A percentile compares a stretch with the other conserved stretches of the same genome.
Conservation (phyloP, 2,329 filamentous ascomycete genomes). For the Colletotrichum australisinense region DNA sequence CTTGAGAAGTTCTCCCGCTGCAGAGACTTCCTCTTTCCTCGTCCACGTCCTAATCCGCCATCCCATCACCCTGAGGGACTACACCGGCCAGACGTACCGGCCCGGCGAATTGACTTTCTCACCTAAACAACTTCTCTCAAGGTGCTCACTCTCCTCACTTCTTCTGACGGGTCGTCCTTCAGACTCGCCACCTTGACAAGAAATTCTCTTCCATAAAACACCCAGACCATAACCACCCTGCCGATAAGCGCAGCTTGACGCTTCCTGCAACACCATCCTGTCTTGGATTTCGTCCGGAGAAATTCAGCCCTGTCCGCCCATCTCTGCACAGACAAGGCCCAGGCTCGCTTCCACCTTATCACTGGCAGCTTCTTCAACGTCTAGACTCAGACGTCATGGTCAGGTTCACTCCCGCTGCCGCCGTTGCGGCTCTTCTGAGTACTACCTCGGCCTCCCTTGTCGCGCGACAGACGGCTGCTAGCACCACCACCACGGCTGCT, state of each 20-base stretch:
- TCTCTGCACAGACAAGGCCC: not conserved
- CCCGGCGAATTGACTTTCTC: not conserved
- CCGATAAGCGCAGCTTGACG: not conserved
- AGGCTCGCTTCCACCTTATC: not conserved
- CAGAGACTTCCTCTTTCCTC: not conserved
- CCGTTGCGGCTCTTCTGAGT: slow-evolving; percentile 26
- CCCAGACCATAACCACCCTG: not conserved
- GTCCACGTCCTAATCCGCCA: not conserved
- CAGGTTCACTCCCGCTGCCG: slow-evolving; percentile 21
- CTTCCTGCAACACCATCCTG: slow-evolving; percentile 7
- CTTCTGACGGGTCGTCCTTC: not conserved
- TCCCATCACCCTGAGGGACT: not conserved
- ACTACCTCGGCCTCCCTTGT: slow-evolving; percentile 30
- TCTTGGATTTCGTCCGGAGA: not conserved
- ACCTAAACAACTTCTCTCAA: slow-evolving; percentile 14
- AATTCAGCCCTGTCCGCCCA: not conserved
- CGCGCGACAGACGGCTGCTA: slow-evolving; percentile 46
- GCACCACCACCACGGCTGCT: slow-evolving; percentile 39
- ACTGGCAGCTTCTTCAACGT: not conserved
- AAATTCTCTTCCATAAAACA: slow-evolving; percentile 24
- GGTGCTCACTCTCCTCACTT: slow-evolving; percentile 12
- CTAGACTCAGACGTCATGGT: slow-evolving; percentile 5
- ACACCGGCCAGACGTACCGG: not conserved
- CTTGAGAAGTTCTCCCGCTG: slow-evolving; percentile 6
- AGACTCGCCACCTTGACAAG: not conserved